Evolutionary conservation across 495 filamentous ascomycete genomes (phyloP), one percentile per base, ranked within the genome.

Genomic region (Jackrogersella multiformis): DNA sequence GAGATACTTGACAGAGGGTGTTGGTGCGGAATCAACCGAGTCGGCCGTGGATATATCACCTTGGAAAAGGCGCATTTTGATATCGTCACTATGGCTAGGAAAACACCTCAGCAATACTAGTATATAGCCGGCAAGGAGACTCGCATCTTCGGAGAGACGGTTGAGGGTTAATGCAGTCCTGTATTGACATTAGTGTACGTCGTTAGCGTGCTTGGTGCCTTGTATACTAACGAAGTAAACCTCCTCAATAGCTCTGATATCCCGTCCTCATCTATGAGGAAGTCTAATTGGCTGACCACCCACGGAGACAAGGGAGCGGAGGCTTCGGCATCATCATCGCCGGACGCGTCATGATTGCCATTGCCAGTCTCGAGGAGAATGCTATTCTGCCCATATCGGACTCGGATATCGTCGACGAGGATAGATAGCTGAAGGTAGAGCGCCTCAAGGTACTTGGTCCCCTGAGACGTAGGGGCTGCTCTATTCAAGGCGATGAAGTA

Each of bases 51-150:
- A 79, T 9, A 91, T 88, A 28, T 93, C 93, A 0, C 92, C 90
- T 12, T 93, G 79, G 67, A 93, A 98, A 4, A 99, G 80, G 83
- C 95, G 96, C 92, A 98, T 96, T 0, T 94, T 89, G 52, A 98
- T 96, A 53, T 98, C 96, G 70, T 97, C 93, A 16, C 88, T 86
- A 36, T 87, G 84, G 7, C 85, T 82, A 16, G 94, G 95, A 68
- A 99, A 99, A 56, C 92, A 91, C 58, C 90, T 87, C 5, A 98
- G 78, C 7, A 99, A 78, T 12, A 91, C 95, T 39, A 98, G 80
- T 2, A 93, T 91, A 73, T 96, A 98, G 44, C 88, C 91, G 44
- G 96, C 93, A 44, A 97, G 83, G 10, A 90, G 79, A 62, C 87
- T 88, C 0, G 92, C 90, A 70, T 93, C 87, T 56, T 85, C 80